phyloP scores from a whole-genome alignment of 257 asterid genomes.

The Solanum ossicruentum region DNA sequence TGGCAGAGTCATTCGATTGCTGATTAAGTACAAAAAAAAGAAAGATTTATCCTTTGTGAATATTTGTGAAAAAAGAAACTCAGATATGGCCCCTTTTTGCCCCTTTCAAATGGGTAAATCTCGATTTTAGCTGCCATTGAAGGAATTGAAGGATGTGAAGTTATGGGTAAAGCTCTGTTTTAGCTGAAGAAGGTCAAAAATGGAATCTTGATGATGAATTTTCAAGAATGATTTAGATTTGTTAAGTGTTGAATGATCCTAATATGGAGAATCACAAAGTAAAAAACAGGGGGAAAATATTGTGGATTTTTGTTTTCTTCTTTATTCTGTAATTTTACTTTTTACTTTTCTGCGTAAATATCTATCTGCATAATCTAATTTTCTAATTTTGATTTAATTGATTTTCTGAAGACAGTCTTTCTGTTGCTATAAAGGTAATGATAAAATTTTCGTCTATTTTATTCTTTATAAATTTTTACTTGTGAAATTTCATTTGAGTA shows the following conservation, averaged over 20 bases:
- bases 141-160: neutral
- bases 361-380: neutral
- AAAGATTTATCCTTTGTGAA: neutral
- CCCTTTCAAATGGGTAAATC: neutral
- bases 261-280: neutral
- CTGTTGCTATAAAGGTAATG: too few species aligned
- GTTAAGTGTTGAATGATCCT: neutral
- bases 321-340: neutral
- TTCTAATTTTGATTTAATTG: too few species aligned
- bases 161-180: neutral
- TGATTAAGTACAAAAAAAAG: neutral
- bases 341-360: neutral
- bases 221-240: neutral
- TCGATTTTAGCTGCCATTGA: neutral
- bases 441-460: too few species aligned
- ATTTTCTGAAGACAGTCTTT: too few species aligned
- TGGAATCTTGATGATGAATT: neutral
- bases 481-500: too few species aligned
- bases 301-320: neutral
- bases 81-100: too few species aligned
- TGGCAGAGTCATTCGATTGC: conserved; percentile 19
- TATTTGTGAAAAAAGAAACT: neutral
- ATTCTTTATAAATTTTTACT: too few species aligned
- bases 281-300: neutral
- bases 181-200: neutral